Conservation (phyloP, 768 basidiomycete species). For the Leccinellum luteum region DNA sequence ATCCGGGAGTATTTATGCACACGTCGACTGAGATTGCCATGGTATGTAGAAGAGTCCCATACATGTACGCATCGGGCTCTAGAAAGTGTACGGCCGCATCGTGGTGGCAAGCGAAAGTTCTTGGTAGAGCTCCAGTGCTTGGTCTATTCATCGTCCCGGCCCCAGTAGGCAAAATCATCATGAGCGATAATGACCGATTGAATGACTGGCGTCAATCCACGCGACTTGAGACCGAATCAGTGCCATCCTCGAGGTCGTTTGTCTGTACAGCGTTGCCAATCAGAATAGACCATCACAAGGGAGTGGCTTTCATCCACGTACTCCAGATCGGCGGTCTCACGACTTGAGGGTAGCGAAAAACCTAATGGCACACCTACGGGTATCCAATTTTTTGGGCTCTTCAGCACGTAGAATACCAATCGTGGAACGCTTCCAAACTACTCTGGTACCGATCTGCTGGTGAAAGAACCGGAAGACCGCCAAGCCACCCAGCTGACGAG, state of each 20-base stretch:
- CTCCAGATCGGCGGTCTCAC: slow-evolving; percentile 39
- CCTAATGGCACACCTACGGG: no score
- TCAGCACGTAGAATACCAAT: no score
- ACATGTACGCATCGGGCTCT: slow-evolving; percentile 53
- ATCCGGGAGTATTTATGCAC: slow-evolving; percentile 44
- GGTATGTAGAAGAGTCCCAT: slow-evolving; percentile 50
- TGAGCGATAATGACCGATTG: no score
- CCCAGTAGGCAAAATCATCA: slow-evolving; percentile 37
- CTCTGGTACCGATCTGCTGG: no score
- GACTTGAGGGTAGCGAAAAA: slow-evolving; percentile 37
- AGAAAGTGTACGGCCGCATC: slow-evolving; percentile 28
- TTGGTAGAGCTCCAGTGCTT: slow-evolving; percentile 52
- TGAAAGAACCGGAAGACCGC: no score
- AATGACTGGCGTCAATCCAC: slow-evolving; percentile 52
- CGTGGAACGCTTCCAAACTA: no score
- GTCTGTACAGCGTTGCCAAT: slow-evolving; percentile 48
- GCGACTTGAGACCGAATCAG: slow-evolving; percentile 44
- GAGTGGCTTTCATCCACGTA: slow-evolving; percentile 39
- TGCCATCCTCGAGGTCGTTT: slow-evolving; percentile 39
- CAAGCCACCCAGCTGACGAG: no score
- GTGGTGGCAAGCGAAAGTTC: slow-evolving; percentile 38
- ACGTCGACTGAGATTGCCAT: slow-evolving; percentile 43
- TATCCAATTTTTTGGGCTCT: no score
- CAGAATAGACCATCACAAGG: slow-evolving; percentile 52
- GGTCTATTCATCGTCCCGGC: slow-evolving; percentile 45